phyloP scores from a whole-genome alignment of 2,329 filamentous ascomycete species.

The Parastagonospora nodorum region DNA sequence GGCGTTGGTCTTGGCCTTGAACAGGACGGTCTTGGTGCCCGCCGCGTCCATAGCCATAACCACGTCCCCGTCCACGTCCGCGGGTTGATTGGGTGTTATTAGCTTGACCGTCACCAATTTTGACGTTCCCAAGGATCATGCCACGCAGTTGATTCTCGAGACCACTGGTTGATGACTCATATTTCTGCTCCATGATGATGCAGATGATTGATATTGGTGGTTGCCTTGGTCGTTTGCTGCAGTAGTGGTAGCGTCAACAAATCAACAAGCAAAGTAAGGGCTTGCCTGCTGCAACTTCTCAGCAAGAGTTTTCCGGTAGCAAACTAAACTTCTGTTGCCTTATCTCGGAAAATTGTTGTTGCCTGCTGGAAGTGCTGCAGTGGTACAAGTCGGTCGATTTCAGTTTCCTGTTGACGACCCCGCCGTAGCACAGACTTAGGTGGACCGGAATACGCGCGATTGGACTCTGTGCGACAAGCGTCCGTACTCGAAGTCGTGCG shows the following conservation, averaged over 20 bases:
- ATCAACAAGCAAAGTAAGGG: neutral
- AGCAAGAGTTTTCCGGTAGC: no score
- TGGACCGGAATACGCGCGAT: no score
- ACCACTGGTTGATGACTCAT: conserved; percentile 11
- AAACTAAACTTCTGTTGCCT: no score
- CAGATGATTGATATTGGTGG: conserved; percentile 1
- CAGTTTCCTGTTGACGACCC: neutral
- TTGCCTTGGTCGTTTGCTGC: neutral
- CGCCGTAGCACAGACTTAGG: neutral
- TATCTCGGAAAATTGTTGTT: no score
- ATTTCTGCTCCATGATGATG: conserved; percentile 23
- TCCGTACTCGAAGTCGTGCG: neutral
- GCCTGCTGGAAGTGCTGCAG: neutral
- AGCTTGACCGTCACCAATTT: conserved; percentile 24
- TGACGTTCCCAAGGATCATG: conserved; percentile 63
- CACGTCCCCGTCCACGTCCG: conserved; percentile 26
- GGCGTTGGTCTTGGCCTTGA: conserved; percentile 10
- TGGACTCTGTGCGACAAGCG: neutral
- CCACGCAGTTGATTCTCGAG: conserved; percentile 62
- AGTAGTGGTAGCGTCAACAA: neutral
- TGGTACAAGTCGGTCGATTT: neutral
- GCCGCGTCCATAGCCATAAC: conserved; percentile 18
- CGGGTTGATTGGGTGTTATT: conserved; percentile 22
- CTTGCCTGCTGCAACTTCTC: no score
- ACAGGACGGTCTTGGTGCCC: conserved; percentile 10